Base-by-base conservation (phyloP, 352 stramenopile species). In the Pythium insidiosum region DNA sequence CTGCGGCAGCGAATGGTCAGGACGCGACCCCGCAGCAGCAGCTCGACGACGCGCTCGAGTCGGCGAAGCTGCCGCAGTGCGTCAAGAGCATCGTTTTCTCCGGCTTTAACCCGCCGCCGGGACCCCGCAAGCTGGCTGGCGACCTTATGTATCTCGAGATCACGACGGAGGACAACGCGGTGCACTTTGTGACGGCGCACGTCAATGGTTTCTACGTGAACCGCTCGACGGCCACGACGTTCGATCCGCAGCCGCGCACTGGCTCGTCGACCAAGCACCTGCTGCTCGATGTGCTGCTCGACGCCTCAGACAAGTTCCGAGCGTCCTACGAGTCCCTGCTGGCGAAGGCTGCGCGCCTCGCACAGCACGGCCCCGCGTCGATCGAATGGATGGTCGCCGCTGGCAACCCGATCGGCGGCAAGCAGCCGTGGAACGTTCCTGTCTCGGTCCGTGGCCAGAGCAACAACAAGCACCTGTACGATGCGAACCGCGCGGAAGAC, bases 61-160 rank as follows among this genome's bases (percentile, higher is more conserved):
- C 79, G 16, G 64, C 74, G 30, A 86, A 77, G 49, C 64, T 93
- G 19, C 83, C 80, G n/a, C 52, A 65, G 38, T 97, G 86, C 61
- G 41, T 96, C 34, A 81, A 92, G 57, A 93, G 81, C 58, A 94
- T 98, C 49, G 67, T 87, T 30, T 91, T 96, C 46, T 96, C 84
- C 50, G 91, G 89, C 35, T 98, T 95, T 69, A 97, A 98, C 66
- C 88, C 93, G 25, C 93, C 93, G n/a, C 94, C 95, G 21, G 64
- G 83, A 16, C 80, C 80, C 39, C 89, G 95, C 51, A 88, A 89
- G 53, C 70, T 97, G 22, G 69, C 89, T 0, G 93, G 92, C 30
- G 95, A 98, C 56, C 68, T 98, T 33, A 56, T 96, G 20, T 98
- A 98, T 64, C 58, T 98, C 25, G 88, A 97, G 56, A 77, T 97